Base-by-base conservation (phyloP, 192 early-diverging fungal genomes). In the Coemansia sp. region DNA sequence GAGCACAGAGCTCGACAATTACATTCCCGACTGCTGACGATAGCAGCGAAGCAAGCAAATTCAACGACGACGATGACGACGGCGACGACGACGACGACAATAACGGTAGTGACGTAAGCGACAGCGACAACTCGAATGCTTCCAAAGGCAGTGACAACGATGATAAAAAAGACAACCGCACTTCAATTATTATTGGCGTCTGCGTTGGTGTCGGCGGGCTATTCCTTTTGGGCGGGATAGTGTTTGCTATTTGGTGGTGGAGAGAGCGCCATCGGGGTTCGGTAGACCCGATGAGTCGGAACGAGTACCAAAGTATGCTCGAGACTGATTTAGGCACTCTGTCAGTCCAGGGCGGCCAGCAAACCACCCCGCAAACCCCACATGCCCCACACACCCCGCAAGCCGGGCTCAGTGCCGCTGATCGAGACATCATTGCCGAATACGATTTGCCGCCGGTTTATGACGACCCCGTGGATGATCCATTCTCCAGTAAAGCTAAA, bases 241-340 rank as follows among this genome's bases (percentile, higher is more conserved):
- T 19, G 22, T 25, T 48, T 4, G 11, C 7, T 11, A n/a, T 50
- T n/a, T 50, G 48, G 48, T 50, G 48, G 48, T 50, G 48, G 48
- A 18, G 48, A 25, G 48, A 50, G 28, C 48, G 48, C 14, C 48
- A 50, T 50, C 7, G 5, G 3, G 48, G 48, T 6, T 48, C 46
- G 46, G 46, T 48, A 6, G 46, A 50, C 14, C 48, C 48, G 24
- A 50, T 50, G 48, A 50, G 48, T n/a, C 48, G 48, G 16, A 50
- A 50, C 48, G 25, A 50, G 24, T 50, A 18, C n/a, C 48, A 50
- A n/a, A 50, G 10, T n/a, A 50, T 50, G 48, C 27, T 50, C 16
- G 48, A 50, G 14, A 14, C 48, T 0, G 48, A 50, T 50, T 22
- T 50, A 2, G 48, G 48, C 24, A 28, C 8, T 1, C 27, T 50